These are phyloP conservation scores for Metarhizium sp. DNA, from an alignment of 2,329 filamentous ascomycete genomes.

Conservation along the genomic window DNA sequence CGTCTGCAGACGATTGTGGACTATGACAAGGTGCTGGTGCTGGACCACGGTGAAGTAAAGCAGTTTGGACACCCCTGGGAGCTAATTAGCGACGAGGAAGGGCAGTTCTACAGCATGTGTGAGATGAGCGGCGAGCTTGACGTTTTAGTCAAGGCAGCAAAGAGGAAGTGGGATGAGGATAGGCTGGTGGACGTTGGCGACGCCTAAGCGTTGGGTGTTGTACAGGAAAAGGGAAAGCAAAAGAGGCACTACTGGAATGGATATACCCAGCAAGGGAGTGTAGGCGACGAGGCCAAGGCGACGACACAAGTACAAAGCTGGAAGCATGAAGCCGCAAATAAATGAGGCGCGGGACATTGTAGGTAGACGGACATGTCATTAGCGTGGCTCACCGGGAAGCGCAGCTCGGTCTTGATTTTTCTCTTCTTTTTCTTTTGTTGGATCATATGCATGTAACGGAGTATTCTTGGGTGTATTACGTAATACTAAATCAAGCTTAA, in stretches of 20 bases:
- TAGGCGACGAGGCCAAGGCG: neutral
- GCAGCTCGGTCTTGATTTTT: neutral
- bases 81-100: conserved; percentile 61
- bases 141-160: conserved; percentile 40
- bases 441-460: neutral
- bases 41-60: conserved; percentile 79
- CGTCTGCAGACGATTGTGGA: conserved; percentile 94
- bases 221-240: conserved; percentile 3
- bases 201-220: neutral
- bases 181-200: conserved; percentile 24
- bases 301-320: neutral
- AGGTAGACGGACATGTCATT: neutral
- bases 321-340: neutral
- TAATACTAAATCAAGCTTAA: neutral
- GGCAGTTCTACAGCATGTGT: conserved; percentile 55
- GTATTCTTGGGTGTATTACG: neutral
- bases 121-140: conserved; percentile 53
- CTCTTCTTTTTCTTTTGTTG: neutral
- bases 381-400: neutral
- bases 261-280: neutral
- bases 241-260: conserved; percentile 1
- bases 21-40: conserved; percentile 92
- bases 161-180: conserved; percentile 39
- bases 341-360: neutral
- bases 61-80: conserved; percentile 89